Conservation (phyloP, 116 monocot species). For the Trichopus zeylanicus region DNA sequence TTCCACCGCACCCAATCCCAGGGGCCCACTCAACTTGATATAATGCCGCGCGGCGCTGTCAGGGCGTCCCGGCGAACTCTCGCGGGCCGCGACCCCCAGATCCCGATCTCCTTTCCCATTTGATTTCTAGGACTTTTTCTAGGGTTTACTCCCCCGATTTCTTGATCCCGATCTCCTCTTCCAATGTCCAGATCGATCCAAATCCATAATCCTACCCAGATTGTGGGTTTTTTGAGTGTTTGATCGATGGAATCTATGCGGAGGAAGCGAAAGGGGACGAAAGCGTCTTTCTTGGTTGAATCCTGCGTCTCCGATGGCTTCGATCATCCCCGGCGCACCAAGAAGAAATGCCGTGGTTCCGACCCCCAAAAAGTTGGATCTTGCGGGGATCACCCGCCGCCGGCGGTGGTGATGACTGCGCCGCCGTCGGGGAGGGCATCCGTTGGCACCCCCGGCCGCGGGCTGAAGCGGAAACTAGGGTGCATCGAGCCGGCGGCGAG, state of each 20-base stretch:
- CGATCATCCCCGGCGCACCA: slow-evolving; percentile 4
- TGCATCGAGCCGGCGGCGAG: slow-evolving; percentile 56
- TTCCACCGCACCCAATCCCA: neutral
- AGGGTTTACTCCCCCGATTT: neutral
- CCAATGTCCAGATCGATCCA: neutral
- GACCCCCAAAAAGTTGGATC: slow-evolving; percentile 7
- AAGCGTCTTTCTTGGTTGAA: neutral
- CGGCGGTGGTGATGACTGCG: slow-evolving; percentile 45
- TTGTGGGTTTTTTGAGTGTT: too few species aligned
- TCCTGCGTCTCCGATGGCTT: slow-evolving; percentile 7
- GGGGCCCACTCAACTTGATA: neutral
- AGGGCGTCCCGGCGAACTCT: neutral
- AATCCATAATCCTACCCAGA: too few species aligned
- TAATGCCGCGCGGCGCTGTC: too few species aligned
- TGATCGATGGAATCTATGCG: slow-evolving; percentile 8
- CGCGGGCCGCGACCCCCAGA: neutral
- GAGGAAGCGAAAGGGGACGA: slow-evolving; percentile 15
- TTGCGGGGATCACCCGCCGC: neutral
- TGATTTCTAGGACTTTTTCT: neutral
- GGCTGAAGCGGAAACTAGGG: slow-evolving; percentile 78
- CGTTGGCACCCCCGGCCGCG: slow-evolving; percentile 35
- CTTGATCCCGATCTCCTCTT: slow-evolving; percentile 1
- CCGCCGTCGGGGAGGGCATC: slow-evolving; percentile 35
- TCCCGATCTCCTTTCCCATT: neutral
- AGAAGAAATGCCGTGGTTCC: slow-evolving; percentile 21